phyloP scores from a whole-genome alignment of 345 rosid genomes.

The Dovyalis caffra region DNA sequence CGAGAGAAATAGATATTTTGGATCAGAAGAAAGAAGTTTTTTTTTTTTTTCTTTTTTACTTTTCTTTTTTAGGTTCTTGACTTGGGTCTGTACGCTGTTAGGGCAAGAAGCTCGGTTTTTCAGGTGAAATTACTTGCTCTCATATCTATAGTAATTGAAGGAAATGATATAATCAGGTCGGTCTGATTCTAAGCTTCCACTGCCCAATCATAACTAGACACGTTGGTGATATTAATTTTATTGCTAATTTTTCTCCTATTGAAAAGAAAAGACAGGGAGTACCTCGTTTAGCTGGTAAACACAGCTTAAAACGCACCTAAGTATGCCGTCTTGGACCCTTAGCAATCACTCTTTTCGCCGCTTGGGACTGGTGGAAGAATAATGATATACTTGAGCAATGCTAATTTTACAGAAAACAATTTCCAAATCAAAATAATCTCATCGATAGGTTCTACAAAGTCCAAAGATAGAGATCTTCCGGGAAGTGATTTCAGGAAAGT shows the following conservation, averaged over 20 bases:
- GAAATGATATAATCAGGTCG: background rate
- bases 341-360: no score
- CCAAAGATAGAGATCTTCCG: no score
- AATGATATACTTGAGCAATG: no score
- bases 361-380: no score
- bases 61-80: constrained; percentile 8
- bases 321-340: background rate
- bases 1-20: constrained; percentile 1
- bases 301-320: background rate
- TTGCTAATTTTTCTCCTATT: no score
- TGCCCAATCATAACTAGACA: background rate
- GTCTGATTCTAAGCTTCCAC: background rate
- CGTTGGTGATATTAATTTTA: background rate
- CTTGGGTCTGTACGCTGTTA: constrained; percentile 2
- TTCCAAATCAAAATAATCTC: no score
- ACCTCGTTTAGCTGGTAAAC: background rate
- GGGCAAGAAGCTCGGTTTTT: constrained; percentile 11
- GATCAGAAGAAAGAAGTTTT: background rate
- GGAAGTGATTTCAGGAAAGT: no score
- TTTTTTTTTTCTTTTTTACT: background rate
- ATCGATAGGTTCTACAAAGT: no score
- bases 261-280: no score
- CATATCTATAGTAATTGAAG: background rate
- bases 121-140: background rate
- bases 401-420: no score